A percentile compares a stretch with the other conserved stretches of the same genome.
Evolutionary conservation across 2,329 filamentous ascomycete species (phyloP).

Genomic region (Achaetomium macrosporum): DNA sequence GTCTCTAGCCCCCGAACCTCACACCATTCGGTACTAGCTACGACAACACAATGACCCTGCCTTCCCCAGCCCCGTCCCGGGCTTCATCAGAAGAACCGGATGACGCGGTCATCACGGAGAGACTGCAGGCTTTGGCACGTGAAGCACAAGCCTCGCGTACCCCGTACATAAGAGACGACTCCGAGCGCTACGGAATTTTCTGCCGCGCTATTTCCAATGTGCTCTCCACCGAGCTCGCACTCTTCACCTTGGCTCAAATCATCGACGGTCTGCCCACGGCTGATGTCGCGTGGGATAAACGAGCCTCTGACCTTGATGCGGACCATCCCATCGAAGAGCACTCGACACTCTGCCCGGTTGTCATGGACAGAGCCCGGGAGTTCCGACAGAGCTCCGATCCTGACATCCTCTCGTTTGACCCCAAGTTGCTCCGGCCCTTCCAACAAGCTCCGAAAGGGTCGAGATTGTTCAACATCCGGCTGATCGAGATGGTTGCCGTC

Average conservation of each 20-base stretch:
- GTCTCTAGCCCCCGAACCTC: too few species aligned
- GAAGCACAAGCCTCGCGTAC: neutral
- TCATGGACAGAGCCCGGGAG: neutral
- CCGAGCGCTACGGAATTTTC: neutral
- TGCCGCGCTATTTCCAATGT: neutral
- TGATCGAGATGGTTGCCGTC: constrained; percentile 9
- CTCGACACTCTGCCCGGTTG: constrained; percentile 7
- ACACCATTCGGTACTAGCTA: too few species aligned
- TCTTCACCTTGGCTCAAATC: constrained; percentile 8
- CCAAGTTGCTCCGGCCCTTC: constrained; percentile 1
- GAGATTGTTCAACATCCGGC: neutral
- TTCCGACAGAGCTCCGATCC: neutral
- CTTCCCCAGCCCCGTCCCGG: too few species aligned
- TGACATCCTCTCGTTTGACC: constrained; percentile 4
- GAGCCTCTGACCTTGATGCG: neutral
- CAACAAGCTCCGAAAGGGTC: neutral
- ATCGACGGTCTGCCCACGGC: constrained; percentile 10
- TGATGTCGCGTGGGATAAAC: constrained; percentile 6
- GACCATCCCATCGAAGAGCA: constrained; percentile 11
- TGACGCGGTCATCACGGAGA: neutral
- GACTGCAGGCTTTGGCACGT: neutral
- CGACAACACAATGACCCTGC: too few species aligned
- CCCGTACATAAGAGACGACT: neutral
- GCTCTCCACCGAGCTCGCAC: constrained; percentile 7
- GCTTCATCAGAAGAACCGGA: too few species aligned